Conservation (phyloP, 495 filamentous ascomycete genomes). For the Hyaloscypha finlandica region DNA sequence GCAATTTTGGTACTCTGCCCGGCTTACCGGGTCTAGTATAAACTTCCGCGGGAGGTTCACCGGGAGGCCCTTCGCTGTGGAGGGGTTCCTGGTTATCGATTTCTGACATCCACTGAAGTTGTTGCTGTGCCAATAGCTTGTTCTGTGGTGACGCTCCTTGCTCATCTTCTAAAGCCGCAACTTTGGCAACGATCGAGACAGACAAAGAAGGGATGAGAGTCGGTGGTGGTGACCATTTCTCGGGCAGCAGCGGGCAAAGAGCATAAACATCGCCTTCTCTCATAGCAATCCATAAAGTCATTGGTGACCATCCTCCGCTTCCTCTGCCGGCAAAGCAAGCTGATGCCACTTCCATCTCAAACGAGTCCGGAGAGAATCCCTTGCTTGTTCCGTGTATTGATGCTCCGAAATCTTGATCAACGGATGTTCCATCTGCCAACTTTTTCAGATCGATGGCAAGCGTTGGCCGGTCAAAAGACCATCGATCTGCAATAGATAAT, state of each 20-base stretch:
- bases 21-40: constrained; percentile 71
- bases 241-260: constrained; percentile 82
- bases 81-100: constrained; percentile 76
- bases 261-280: constrained; percentile 84
- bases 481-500: constrained; percentile 72
- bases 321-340: constrained; percentile 78
- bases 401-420: constrained; percentile 74
- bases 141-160: constrained; percentile 52
- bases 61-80: constrained; percentile 42
- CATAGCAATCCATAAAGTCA: constrained; percentile 94
- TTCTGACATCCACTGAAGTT: constrained; percentile 80
- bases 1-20: constrained; percentile 72
- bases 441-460: constrained; percentile 81
- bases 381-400: constrained; percentile 70
- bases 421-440: constrained; percentile 73
- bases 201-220: constrained; percentile 76
- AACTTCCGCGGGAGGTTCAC: constrained; percentile 53
- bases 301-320: constrained; percentile 82
- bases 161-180: constrained; percentile 61
- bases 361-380: constrained; percentile 78
- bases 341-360: constrained; percentile 86
- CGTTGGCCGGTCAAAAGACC: constrained; percentile 80
- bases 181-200: constrained; percentile 67
- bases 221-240: constrained; percentile 76
- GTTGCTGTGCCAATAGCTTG: constrained; percentile 64